A percentile compares a stretch with the other conserved stretches of the same genome.
phyloP scores from a whole-genome alignment of 768 basidiomycete genomes.

The Kondoa malvinella region DNA sequence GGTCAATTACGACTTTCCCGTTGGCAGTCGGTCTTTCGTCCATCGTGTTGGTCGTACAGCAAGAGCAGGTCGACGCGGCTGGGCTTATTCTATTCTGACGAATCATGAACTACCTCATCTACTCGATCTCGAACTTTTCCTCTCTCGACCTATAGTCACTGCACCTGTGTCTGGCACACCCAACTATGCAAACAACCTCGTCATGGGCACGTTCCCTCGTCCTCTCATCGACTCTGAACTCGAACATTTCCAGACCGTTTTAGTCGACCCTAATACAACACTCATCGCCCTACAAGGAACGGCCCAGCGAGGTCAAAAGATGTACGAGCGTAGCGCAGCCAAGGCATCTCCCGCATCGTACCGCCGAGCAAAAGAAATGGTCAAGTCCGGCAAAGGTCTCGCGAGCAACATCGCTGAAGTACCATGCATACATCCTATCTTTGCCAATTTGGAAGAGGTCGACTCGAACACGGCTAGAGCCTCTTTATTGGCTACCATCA shows the following conservation, averaged over 20 bases:
- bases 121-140: conserved; percentile 79
- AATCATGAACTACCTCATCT: conserved; percentile 72
- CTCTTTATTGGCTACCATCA: conserved; percentile 54
- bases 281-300: conserved; percentile 34
- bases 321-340: conserved; percentile 87
- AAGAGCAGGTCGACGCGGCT: conserved; percentile 79
- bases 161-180: conserved; percentile 41
- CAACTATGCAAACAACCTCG: conserved; percentile 34
- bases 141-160: conserved; percentile 50
- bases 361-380: conserved; percentile 72
- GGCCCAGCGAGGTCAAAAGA: conserved; percentile 69
- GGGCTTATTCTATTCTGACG: conserved; percentile 91
- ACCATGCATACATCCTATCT: conserved; percentile 51
- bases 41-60: conserved; percentile 96
- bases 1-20: conserved; percentile 94
- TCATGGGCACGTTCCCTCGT: conserved; percentile 68
- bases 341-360: conserved; percentile 76
- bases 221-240: conserved; percentile 64
- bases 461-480: conserved; percentile 40
- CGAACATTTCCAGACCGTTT: conserved; percentile 50
- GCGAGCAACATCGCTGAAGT: conserved; percentile 41
- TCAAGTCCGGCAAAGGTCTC: conserved; percentile 51
- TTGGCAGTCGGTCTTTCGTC: conserved; percentile 78
- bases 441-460: conserved; percentile 28
- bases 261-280: conserved; percentile 38